Percentiles rank a stretch among this genome's conserved stretches.
These are phyloP conservation scores for Gaeumannomyces sp. DNA, from an alignment of 2,329 filamentous ascomycete genomes.

Conservation along the genomic window DNA sequence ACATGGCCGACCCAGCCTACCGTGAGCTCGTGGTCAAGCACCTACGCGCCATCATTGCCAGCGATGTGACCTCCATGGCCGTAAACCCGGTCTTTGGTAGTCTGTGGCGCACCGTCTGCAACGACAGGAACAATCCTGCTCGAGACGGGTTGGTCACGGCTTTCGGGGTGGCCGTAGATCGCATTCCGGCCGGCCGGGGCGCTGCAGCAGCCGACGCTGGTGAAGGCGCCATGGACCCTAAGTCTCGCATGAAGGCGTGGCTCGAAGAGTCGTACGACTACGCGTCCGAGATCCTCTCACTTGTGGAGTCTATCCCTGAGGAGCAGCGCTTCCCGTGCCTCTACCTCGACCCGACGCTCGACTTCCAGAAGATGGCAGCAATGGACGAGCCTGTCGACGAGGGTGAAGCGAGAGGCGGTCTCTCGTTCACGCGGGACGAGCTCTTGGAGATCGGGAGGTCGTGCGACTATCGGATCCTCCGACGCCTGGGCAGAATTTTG, in stretches of 20 bases:
- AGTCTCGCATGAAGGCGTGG: slow-evolving; percentile 37
- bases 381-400: slow-evolving; percentile 8
- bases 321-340: slow-evolving; percentile 39
- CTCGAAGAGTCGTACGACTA: slow-evolving; percentile 46
- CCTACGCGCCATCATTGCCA: slow-evolving; percentile 35
- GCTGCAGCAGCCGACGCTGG: slow-evolving; percentile 8
- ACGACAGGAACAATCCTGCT: slow-evolving; percentile 33
- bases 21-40: slow-evolving; percentile 31
- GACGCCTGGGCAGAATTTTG: slow-evolving; percentile 39
- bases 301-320: slow-evolving; percentile 30
- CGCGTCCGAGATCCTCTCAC: slow-evolving; percentile 33
- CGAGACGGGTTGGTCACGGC: slow-evolving; percentile 35
- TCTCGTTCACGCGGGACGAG: slow-evolving; percentile 37
- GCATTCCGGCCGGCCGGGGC: slow-evolving; percentile 17
- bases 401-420: slow-evolving; percentile 16
- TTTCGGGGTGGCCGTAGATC: slow-evolving; percentile 35
- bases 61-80: slow-evolving; percentile 36
- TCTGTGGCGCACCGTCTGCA: slow-evolving; percentile 44
- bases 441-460: slow-evolving; percentile 46
- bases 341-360: slow-evolving; percentile 41
- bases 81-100: slow-evolving; percentile 44
- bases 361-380: slow-evolving; percentile 21
- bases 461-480: slow-evolving; percentile 41
- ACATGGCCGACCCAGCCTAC: slow-evolving; percentile 31
- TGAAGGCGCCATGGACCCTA: slow-evolving; percentile 21